These are phyloP conservation scores for Phytophthora vignae DNA, from an alignment of 352 stramenopile species.

Conservation along the genomic window DNA sequence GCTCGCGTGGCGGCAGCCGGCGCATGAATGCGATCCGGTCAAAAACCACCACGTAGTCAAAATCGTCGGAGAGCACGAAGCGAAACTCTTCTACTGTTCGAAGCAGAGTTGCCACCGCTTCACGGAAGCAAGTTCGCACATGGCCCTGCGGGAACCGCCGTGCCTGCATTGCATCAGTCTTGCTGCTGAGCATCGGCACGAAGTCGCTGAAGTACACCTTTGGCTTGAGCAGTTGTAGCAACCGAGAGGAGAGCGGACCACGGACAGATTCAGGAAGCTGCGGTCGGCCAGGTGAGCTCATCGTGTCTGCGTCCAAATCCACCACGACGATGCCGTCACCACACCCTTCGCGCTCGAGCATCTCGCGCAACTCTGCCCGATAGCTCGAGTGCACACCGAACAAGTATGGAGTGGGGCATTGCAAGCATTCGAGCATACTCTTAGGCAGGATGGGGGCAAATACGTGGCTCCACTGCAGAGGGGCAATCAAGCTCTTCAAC, in stretches of 20 bases:
- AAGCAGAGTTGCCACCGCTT: slow-evolving; percentile 59
- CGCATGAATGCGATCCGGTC: slow-evolving; percentile 77
- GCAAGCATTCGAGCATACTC: slow-evolving; percentile 84
- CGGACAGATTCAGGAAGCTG: slow-evolving; percentile 59
- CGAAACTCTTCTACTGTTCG: slow-evolving; percentile 77
- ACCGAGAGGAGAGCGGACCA: slow-evolving; percentile 46
- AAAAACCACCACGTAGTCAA: slow-evolving; percentile 89
- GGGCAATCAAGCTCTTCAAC: slow-evolving; percentile 77
- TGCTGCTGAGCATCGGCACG: slow-evolving; percentile 65
- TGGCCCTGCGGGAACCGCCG: slow-evolving; percentile 62
- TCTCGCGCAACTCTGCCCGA: slow-evolving; percentile 67
- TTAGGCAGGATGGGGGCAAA: slow-evolving; percentile 85
- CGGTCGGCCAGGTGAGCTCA: slow-evolving; percentile 52
- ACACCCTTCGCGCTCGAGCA: slow-evolving; percentile 79
- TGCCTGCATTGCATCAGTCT: slow-evolving; percentile 32
- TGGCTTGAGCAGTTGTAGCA: slow-evolving; percentile 77
- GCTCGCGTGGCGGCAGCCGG: slow-evolving; percentile 56
- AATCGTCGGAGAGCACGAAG: slow-evolving; percentile 88
- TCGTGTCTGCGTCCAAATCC: slow-evolving; percentile 71
- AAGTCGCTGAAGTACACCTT: slow-evolving; percentile 83
- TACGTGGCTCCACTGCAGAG: slow-evolving; percentile 87
- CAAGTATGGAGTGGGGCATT: slow-evolving; percentile 87
- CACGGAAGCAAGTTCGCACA: slow-evolving; percentile 68
- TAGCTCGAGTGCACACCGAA: slow-evolving; percentile 88
- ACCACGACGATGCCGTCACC: slow-evolving; percentile 77